A percentile compares a stretch with the other conserved stretches of the same genome.
Conservation (phyloP, 495 filamentous ascomycete species). For the Schizothecium vesticola region DNA sequence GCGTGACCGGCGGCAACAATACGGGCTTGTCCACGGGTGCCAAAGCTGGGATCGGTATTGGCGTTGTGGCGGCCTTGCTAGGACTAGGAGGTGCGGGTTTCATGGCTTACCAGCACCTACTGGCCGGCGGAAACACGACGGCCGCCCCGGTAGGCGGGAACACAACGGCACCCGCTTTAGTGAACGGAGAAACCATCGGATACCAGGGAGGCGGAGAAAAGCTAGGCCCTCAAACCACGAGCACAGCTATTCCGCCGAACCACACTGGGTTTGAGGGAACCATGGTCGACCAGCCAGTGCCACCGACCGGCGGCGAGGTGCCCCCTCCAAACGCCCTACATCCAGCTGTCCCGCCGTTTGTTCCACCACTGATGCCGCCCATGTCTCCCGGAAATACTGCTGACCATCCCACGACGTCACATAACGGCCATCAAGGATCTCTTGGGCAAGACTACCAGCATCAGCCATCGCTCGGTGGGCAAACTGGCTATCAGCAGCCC, state of each 20-base stretch:
- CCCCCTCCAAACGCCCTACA: neutral
- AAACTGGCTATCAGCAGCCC: neutral
- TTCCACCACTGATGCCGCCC: neutral
- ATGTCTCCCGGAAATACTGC: neutral
- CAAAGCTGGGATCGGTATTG: constrained; percentile 25
- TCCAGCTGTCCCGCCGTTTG: neutral
- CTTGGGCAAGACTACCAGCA: neutral
- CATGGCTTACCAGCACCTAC: constrained; percentile 14
- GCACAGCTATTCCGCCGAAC: constrained; percentile 4
- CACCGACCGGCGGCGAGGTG: neutral
- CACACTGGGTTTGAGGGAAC: constrained; percentile 6
- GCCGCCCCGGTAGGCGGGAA: neutral
- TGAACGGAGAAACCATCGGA: constrained; percentile 1
- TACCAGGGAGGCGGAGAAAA: constrained; percentile 14
- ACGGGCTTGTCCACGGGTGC: constrained; percentile 20
- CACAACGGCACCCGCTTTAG: neutral
- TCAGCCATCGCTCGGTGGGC: constrained; percentile 7
- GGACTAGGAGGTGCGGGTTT: constrained; percentile 11
- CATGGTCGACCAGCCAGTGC: neutral
- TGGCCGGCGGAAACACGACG: constrained; percentile 3
- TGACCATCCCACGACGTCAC: neutral
- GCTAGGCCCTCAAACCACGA: neutral
- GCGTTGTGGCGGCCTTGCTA: constrained; percentile 7
- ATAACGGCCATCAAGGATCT: neutral
- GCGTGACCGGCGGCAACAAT: constrained; percentile 14